A percentile compares a stretch with the other conserved stretches of the same genome.
These are phyloP conservation scores for Trapa bicornis DNA, from an alignment of 345 rosid genomes.

Conservation along the genomic window DNA sequence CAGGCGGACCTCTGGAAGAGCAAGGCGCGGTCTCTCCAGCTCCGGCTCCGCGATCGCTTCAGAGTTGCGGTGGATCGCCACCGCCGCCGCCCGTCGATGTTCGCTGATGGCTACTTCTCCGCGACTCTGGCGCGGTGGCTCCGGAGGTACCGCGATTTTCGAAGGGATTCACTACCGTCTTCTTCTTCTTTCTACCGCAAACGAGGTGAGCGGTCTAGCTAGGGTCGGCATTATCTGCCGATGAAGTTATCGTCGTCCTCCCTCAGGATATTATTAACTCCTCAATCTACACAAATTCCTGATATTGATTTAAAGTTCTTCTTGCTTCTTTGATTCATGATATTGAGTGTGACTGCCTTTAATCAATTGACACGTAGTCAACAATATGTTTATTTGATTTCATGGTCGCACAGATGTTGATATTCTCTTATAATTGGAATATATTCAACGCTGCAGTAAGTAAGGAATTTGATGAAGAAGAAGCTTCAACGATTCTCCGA, in stretches of 20 bases:
- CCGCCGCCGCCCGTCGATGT: conserved; percentile 27
- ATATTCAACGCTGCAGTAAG: conserved; percentile 34
- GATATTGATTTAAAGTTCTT: background rate
- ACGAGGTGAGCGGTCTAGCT: conserved; percentile 33
- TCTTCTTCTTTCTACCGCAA: conserved; percentile 59
- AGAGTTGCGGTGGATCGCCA: conserved; percentile 57
- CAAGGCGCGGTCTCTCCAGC: conserved; percentile 49
- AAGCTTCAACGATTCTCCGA: conserved; percentile 50
- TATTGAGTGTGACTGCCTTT: background rate
- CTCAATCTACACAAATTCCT: background rate
- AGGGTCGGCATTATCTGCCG: background rate
- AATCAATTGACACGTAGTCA: too few relatives aligned
- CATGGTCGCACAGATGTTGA: too few relatives aligned
- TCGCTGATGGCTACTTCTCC: conserved; percentile 49
- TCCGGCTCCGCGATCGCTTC: conserved; percentile 61
- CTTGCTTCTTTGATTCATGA: background rate
- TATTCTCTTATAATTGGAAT: background rate
- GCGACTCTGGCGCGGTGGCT: conserved; percentile 51
- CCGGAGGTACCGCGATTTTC: conserved; percentile 56
- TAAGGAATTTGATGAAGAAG: conserved; percentile 54
- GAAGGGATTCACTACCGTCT: conserved; percentile 69
- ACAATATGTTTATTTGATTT: background rate
- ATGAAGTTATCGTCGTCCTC: background rate
- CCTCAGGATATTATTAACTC: background rate
- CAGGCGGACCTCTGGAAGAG: conserved; percentile 74